Conservation (phyloP, 2,329 filamentous ascomycete species). For the Scleromitrula shiraiana region DNA sequence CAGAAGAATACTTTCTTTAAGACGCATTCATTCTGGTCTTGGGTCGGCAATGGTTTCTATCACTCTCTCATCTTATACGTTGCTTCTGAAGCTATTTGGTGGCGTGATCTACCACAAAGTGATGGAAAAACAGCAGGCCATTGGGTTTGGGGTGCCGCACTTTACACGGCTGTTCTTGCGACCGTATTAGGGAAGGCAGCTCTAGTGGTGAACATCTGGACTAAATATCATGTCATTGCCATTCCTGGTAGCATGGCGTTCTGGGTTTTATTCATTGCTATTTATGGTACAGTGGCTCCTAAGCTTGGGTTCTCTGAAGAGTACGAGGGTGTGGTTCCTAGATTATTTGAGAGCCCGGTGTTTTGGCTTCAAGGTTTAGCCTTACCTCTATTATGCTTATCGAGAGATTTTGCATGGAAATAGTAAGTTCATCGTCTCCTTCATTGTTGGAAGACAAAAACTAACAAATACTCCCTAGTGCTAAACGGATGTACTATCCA, state of each 20-base stretch:
- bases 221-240: slow-evolving; percentile 91
- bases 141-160: slow-evolving; percentile 95
- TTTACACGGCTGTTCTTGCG: slow-evolving; percentile 88
- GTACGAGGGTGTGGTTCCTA: slow-evolving; percentile 75
- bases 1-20: slow-evolving; percentile 93
- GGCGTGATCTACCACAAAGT: slow-evolving; percentile 65
- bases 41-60: slow-evolving; percentile 92
- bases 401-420: slow-evolving; percentile 93
- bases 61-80: slow-evolving; percentile 93
- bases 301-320: slow-evolving; percentile 74
- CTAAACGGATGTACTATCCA: slow-evolving; percentile 93
- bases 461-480: slow-evolving; percentile 32
- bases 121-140: slow-evolving; percentile 83
- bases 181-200: slow-evolving; percentile 94
- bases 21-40: slow-evolving; percentile 83
- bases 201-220: slow-evolving; percentile 95
- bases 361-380: slow-evolving; percentile 90
- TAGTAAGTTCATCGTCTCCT: slow-evolving; percentile 43
- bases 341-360: slow-evolving; percentile 69
- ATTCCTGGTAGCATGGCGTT: slow-evolving; percentile 89
- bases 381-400: slow-evolving; percentile 71
- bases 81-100: slow-evolving; percentile 72
- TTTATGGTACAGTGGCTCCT: slow-evolving; percentile 80
- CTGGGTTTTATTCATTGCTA: slow-evolving; percentile 84
- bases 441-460: neutral